Evolutionary conservation across 2,329 filamentous ascomycete genomes (phyloP), one percentile per base, ranked within the genome.

Genomic region (Sordariomycetes sp.): DNA sequence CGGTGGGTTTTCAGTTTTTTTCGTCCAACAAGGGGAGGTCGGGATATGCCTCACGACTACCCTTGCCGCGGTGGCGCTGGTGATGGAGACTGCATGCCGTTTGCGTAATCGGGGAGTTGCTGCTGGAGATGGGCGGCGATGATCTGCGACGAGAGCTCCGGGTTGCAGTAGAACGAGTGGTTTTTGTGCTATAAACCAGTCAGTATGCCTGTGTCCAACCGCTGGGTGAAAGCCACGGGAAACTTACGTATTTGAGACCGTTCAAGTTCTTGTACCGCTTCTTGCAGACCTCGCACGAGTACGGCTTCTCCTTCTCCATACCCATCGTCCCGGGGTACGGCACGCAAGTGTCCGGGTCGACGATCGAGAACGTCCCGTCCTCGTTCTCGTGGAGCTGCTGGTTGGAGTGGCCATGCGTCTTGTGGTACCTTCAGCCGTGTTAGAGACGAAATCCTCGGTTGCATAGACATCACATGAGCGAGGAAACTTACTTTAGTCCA

Each of bases 271-370:
- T 99, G 76, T 99, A 99, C 57, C 94, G 88, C 78, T 99, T 99
- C 66, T 93, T 92, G 69, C 94, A 99, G 12, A 91, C 88, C 63
- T 97, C 92, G 72, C 94, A 99, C 68, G 92, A 92, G 71, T 97
- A 97, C 2, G 94, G 94, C 77, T 99, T 99, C 76, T 97, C 93
- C 72, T 97, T 99, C 75, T 99, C 94, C 94, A 99, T 99, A n/a
- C 94, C 94, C 40, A 96, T 78, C 1, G 94, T 97, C 35, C 94
- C 94, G 0, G 94, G 94, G 64, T 97, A 99, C 0, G 94, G 94
- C 1, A 90, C 83, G 32, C 89, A 94, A 0, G 94, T 97, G 68
- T 96, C 89, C 0, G 94, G 94, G 66, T 99, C 96, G 56, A 99
- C 93, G 64, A 99, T 99, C 0, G 93, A 97, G 70, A 96, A 97